Evolutionary conservation across 1,284 basidiomycete genomes (phyloP).

Genomic region (Austroboletus rostrupii): DNA sequence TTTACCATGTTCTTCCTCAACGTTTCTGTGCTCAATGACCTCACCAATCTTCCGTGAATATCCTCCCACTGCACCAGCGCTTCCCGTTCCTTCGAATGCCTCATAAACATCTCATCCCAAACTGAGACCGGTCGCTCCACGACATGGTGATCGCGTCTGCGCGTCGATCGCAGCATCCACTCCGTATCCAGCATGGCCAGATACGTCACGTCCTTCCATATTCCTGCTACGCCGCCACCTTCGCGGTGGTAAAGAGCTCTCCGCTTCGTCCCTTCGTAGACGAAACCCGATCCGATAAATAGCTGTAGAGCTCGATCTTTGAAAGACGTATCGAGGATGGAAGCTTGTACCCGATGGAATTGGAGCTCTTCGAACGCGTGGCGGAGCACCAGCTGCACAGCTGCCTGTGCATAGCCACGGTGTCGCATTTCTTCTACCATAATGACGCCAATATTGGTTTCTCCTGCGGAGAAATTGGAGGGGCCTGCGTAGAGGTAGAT

Average conservation of each 20-base stretch:
- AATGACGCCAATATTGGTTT: constrained; percentile 52
- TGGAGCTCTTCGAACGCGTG: constrained; percentile 45
- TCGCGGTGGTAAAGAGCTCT: constrained; percentile 44
- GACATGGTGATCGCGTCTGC: constrained; percentile 3
- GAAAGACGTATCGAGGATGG: constrained; percentile 39
- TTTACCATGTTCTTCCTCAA: constrained; percentile 13
- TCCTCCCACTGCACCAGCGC: constrained; percentile 53
- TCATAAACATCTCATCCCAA: constrained; percentile 61
- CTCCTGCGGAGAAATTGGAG: constrained; percentile 31
- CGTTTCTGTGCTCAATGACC: constrained; percentile 34
- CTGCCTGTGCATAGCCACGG: constrained; percentile 43
- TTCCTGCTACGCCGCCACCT: constrained; percentile 28
- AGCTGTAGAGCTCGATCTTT: constrained; percentile 40
- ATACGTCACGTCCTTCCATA: constrained; percentile 57
- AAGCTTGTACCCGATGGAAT: constrained; percentile 56
- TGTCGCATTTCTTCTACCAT: constrained; percentile 35
- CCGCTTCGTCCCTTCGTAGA: constrained; percentile 56
- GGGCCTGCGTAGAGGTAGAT: constrained; percentile 40
- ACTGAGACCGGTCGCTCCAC: constrained; percentile 29
- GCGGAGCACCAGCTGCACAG: constrained; percentile 40
- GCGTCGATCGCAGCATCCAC: constrained; percentile 41
- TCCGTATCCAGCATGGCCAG: constrained; percentile 61
- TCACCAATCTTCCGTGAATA: constrained; percentile 18
- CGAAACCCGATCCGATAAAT: constrained; percentile 49
- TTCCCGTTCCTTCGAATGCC: constrained; percentile 57